These are phyloP conservation scores for Microthyrium microscopicum DNA, from an alignment of 2,329 filamentous ascomycete species.

Conservation along the genomic window DNA sequence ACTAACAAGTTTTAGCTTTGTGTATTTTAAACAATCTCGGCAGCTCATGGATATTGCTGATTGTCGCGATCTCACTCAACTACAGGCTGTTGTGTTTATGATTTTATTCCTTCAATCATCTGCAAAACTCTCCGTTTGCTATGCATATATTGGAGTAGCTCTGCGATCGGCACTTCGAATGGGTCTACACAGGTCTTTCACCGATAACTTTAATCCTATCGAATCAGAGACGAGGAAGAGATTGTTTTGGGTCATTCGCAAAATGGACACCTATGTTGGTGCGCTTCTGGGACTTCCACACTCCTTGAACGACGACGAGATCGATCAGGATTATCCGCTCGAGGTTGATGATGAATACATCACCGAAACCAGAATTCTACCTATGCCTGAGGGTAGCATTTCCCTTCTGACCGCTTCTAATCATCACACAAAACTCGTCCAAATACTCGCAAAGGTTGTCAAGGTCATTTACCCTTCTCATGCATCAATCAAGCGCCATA, in stretches of 20 bases:
- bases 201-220: conserved; percentile 28
- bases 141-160: conserved; percentile 35
- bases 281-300: conserved; percentile 33
- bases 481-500: conserved; percentile 17
- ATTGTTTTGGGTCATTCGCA: conserved; percentile 34
- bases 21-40: conserved; percentile 31
- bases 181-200: conserved; percentile 33
- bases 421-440: conserved; percentile 40
- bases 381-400: conserved; percentile 37
- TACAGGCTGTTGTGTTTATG: conserved; percentile 37
- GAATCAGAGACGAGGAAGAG: conserved; percentile 33
- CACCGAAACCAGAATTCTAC: conserved; percentile 29
- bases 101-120: conserved; percentile 36
- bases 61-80: conserved; percentile 31
- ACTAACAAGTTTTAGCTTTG: conserved; percentile 19
- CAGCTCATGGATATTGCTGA: conserved; percentile 36
- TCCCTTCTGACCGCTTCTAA: conserved; percentile 44
- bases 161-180: conserved; percentile 33
- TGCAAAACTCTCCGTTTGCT: conserved; percentile 35
- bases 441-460: conserved; percentile 43
- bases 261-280: conserved; percentile 36
- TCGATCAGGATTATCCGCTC: conserved; percentile 30
- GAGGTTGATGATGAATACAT: conserved; percentile 35
- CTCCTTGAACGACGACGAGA: conserved; percentile 31
- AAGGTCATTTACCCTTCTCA: conserved; percentile 49